Percentiles rank a stretch among this genome's conserved stretches.
Evolutionary conservation across 768 basidiomycete genomes (phyloP).

Genomic region (Amanita exitialis): DNA sequence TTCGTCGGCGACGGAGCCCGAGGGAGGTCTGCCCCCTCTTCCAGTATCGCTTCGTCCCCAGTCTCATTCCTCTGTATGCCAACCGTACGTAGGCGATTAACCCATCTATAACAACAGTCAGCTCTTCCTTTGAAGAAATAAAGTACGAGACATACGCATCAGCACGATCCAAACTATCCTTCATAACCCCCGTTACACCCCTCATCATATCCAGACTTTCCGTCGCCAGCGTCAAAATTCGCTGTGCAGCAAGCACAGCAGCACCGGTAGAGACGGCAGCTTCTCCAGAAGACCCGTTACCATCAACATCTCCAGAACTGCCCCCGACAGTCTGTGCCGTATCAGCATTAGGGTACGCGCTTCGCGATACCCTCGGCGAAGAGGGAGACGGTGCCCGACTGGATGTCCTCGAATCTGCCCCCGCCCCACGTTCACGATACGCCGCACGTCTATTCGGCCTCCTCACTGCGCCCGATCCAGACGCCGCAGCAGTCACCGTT

Average conservation of each 20-base stretch:
- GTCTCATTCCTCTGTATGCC: conserved; percentile 52
- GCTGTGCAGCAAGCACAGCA: conserved; percentile 67
- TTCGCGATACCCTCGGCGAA: conserved; percentile 6
- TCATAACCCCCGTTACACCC: conserved; percentile 79
- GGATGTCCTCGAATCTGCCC: conserved; percentile 16
- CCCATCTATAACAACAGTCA: conserved; percentile 46
- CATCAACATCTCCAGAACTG: conserved; percentile 5
- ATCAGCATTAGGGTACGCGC: no score
- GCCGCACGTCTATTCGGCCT: conserved; percentile 22
- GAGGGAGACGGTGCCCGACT: conserved; percentile 18
- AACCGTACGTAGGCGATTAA: conserved; percentile 68
- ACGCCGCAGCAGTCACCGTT: conserved; percentile 25
- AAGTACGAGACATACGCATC: conserved; percentile 51
- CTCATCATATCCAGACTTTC: conserved; percentile 93
- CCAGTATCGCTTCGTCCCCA: conserved; percentile 14
- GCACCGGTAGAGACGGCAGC: conserved; percentile 31
- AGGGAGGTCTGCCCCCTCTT: conserved; percentile 1
- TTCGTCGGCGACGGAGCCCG: conserved; percentile 8
- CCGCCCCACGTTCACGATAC: conserved; percentile 31
- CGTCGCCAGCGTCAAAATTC: conserved; percentile 74
- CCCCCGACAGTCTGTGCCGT: conserved; percentile 5
- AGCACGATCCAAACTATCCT: conserved; percentile 79
- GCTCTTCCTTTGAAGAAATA: conserved; percentile 3
- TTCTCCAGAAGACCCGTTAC: conserved; percentile 8
- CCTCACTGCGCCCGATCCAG: conserved; percentile 20